Evolutionary conservation across 805 yeast genomes (phyloP), one percentile per base, ranked within the genome.

Genomic region (Candida silvatica): DNA sequence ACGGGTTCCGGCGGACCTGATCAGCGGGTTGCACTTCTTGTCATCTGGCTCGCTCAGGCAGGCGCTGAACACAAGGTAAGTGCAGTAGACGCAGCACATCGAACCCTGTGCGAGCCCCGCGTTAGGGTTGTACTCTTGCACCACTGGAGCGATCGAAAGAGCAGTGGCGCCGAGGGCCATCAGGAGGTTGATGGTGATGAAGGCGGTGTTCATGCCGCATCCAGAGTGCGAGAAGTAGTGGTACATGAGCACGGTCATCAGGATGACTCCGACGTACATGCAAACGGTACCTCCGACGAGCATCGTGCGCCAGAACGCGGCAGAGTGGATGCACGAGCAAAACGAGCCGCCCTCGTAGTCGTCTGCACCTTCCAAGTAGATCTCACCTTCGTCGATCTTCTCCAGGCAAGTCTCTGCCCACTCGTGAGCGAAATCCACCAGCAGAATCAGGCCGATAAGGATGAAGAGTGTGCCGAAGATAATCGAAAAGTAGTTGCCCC

Each of bases 1-100:
- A 48, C 97, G 73, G 1, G 98, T 87, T 4, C 96, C 95, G 36
- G 74, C 69, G 5, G 94, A 83, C 45, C 97, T 72, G 14, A 90
- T 77, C 41, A 92, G 66, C 9, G 99, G 98, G 54, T 92, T 92
- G 58, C 99, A 92, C 47, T 67, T 64, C 52, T 70, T 77, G 61
- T 90, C 97, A 59, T 92, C 98, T 0, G 98, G 99, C 58, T 90
- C 97, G 9, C 95, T 79, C 1, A 95, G 80, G 47, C 92, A 94
- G 0, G 97, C 98, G 40, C 92, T 78, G 66, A 92, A 74, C 3
- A 87, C 77, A 47, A 92, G 64, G 53, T 92, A 92, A 0, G 97
- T 82, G 58, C 97, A 86, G 59, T 92, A 92, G 17, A 87, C 71
- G 9, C 90, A 79, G 25, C 94, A 97, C 88, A 94, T 88, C 12